Evolutionary conservation across 768 basidiomycete species (phyloP), one percentile per base, ranked within the genome.

Genomic region (Termitomyces sp.): DNA sequence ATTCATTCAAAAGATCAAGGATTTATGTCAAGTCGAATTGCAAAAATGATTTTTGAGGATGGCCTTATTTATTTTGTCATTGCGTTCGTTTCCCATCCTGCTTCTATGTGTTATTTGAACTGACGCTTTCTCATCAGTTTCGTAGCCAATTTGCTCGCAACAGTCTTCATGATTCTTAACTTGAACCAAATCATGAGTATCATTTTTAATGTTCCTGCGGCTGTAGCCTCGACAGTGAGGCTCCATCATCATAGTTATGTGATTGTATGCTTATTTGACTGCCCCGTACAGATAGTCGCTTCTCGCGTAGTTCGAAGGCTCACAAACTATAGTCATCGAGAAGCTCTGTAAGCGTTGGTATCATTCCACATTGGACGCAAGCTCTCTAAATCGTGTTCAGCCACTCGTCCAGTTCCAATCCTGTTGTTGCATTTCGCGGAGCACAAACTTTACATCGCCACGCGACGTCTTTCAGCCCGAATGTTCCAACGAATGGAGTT

Each of bases 61-160:
- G 88, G 88, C 20, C 69, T 92, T 12, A 82, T 88, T 54, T 91
- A 80, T 71, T 91, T 91, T 72, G 69, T 91, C 59, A 79, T 91
- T 50, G 89, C 89, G 82, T 88, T 63, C 55, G 83, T 74, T 4
- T 16, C 54, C 53, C 27, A 26, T 39, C 47, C 44, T 34, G 43
- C 46, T 43, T 56, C 34, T 44, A 26, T 8, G 8, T n/a, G 46
- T 7, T 16, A 53, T 14, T 27, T 47, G 7, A 42, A 32, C 27
- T 9, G n/a, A 52, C 4, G 10, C 42, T 46, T 24, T 20, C 18
- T 46, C 4, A 39, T 27, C 26, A 81, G 80, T 6, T 82, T 82
- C 66, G 42, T 80, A 34, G 74, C 69, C 20, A 76, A 76, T 60
- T 58, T 75, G 27, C 61, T 79, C 39, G 76, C 78, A 20, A 78